Base-by-base conservation (phyloP, 345 rosid genomes). In the Aegle marmelos region DNA sequence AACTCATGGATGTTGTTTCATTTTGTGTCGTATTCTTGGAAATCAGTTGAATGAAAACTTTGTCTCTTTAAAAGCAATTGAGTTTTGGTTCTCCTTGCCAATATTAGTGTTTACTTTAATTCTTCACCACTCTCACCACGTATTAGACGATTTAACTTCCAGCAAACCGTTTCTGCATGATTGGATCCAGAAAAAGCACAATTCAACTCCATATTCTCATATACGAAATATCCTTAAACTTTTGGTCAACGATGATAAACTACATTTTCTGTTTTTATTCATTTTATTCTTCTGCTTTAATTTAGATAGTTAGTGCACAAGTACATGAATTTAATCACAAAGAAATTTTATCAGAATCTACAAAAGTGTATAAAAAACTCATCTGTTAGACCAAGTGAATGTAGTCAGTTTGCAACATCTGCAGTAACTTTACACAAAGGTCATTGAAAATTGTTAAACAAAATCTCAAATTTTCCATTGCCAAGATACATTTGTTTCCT, bases 1-100 rank as follows among this genome's bases (percentile, higher is more conserved):
- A 61, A 34, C 7, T 54, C 61, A 78, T 81, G 76, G 82, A 79
- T 78, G 7, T 19, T 14, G 45, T 68, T 48, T 45, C 57, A 7
- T 25, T 6, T 16, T 11, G 7, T 37, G 24, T 68, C 31, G 27
- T 24, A 68, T 13, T 68, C 59, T 54, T 22, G n/a, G 27, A 68
- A 69, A 16, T 9, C 70, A n/a, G 25, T 63, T 63, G 24, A 62
- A 63, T 62, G 31, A 53, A 53, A 61, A 37, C 13, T 37, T 36
- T n/a, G n/a, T 25, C 48, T 56, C 27, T 7, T 69, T 57, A 45
- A 25, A 22, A 8, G 27, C 54, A 24, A n/a, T 39, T 39, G 56
- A 30, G 13, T 2, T 28, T 68, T n/a, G 10, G 48, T 27, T 69
- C 33, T 7, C 48, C 58, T 45, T 45, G 28, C 17, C 36, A 25